phyloP scores from a whole-genome alignment of 345 rosid species.

The Trapa incisa region DNA sequence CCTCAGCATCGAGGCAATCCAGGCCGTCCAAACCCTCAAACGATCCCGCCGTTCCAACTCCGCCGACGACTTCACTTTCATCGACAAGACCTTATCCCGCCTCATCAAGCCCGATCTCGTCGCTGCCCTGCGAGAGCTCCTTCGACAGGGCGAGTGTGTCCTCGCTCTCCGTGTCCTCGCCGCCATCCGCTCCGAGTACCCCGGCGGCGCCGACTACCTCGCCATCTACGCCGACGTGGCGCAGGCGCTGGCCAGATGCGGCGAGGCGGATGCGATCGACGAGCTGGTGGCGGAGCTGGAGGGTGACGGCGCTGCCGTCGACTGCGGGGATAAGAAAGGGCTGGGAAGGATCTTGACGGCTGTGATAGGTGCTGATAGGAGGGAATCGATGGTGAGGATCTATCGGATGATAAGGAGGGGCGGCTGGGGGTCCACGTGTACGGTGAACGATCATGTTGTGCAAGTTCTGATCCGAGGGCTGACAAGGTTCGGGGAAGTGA shows the following conservation, averaged over 20 bases:
- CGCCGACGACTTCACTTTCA: slow-evolving; percentile 1
- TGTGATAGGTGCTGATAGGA: slow-evolving; percentile 47
- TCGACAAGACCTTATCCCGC: slow-evolving; percentile 55
- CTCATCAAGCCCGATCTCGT: slow-evolving; percentile 57
- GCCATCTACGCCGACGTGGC: slow-evolving; percentile 50
- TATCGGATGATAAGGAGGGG: slow-evolving; percentile 47
- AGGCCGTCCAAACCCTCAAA: slow-evolving; percentile 71
- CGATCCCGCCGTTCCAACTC: slow-evolving; percentile 38
- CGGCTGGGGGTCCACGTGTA: slow-evolving; percentile 53
- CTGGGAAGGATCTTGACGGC: slow-evolving; percentile 42
- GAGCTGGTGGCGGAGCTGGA: slow-evolving; percentile 39
- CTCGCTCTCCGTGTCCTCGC: slow-evolving; percentile 68
- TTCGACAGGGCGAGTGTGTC: slow-evolving; percentile 58
- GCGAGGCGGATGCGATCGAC: slow-evolving; percentile 40
- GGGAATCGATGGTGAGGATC: slow-evolving; percentile 59
- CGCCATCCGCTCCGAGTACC: slow-evolving; percentile 49
- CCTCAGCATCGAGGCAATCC: slow-evolving; percentile 84
- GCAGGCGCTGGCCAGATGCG: slow-evolving; percentile 37
- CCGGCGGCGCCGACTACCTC: slow-evolving; percentile 29
- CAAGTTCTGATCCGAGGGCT: slow-evolving; percentile 52
- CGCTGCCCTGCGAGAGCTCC: slow-evolving; percentile 53
- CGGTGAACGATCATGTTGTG: slow-evolving; percentile 43
- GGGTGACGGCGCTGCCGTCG: slow-evolving; percentile 15
- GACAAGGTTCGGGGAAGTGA: slow-evolving; percentile 47
- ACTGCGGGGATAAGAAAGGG: slow-evolving; percentile 35